Base-by-base conservation (phyloP, 2,329 filamentous ascomycete genomes). In the Monosporascus sp. region DNA sequence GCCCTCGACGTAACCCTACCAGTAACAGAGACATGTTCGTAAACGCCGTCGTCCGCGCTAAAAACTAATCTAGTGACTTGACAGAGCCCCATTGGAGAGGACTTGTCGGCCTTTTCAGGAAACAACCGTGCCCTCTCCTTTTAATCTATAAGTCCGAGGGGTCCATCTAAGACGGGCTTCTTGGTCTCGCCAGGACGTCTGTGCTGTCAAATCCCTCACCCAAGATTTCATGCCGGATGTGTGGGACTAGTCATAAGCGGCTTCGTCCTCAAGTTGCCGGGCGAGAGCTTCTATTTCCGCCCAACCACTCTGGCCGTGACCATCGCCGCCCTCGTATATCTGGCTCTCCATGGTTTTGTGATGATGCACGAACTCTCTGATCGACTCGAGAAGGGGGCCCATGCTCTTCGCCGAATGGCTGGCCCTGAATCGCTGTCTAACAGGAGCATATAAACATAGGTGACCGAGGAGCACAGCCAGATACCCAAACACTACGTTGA, bases 401-500 rank as follows among this genome's bases (percentile, higher is more conserved):
- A 81, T 67, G 43, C 70, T 79, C 54, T 71, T 72, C 37, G 72
- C 72, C 8, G 72, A 68, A 44, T 76, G 74, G 48, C 70, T 71
- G 6, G 65, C 58, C 38, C 70, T 67, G 37, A 83, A 72, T 25
- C 71, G 72, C 48, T 71, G 67, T 46, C 75, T 71, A 7, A 77
- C 72, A 4, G 74, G 70, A 11, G 69, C 62, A 49, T 75, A 70
- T 27, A 94, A 75, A 60, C 85, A 91, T 24, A 97, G 74, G 60
- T 91, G 94, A 18, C 90, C 90, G 2, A 97, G 77, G 6, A 96
- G 76, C 15, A 97, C 86, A 1, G 90, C 86, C 24, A 97, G 77
- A 67, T 96, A 97, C 17, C 90, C 92, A 67, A 93, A 85, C 1
- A 88, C 86, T 27, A 97, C 90, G 60, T 92, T 90, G 49, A 88